Evolutionary conservation across 179 eudicot genomes (phyloP).

Genomic region (Corrigiola litoralis): DNA sequence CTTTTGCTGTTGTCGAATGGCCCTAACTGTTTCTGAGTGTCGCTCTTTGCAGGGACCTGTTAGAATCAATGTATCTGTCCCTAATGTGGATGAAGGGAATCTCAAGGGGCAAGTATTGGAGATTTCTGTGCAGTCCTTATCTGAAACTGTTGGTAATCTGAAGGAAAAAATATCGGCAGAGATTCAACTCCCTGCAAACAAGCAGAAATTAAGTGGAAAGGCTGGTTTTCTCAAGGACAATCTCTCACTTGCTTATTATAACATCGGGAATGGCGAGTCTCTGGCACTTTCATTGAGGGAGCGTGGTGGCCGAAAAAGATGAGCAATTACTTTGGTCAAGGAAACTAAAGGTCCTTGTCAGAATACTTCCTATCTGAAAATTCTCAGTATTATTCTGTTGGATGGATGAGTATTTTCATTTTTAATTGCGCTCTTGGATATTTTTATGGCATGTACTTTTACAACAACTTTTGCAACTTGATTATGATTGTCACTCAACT

Average conservation of each 20-base stretch:
- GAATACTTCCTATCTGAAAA: slow-evolving; percentile 23
- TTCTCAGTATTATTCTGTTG: slow-evolving; percentile 18
- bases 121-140: slow-evolving; percentile 66
- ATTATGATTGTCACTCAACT: slow-evolving; percentile 19
- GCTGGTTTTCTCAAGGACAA: slow-evolving; percentile 97
- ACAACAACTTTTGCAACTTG: slow-evolving; percentile 9
- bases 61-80: slow-evolving; percentile 62
- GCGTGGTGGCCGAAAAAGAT: slow-evolving; percentile 88
- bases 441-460: slow-evolving; percentile 24
- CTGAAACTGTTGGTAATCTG: slow-evolving; percentile 79
- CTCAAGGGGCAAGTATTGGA: slow-evolving; percentile 92
- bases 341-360: slow-evolving; percentile 26
- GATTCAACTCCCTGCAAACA: slow-evolving; percentile 92
- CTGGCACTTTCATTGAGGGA: slow-evolving; percentile 86
- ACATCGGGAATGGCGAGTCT: slow-evolving; percentile 63
- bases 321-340: slow-evolving; percentile 14
- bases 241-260: slow-evolving; percentile 87
- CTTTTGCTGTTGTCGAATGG: slow-evolving; percentile 5
- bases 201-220: slow-evolving; percentile 94
- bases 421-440: slow-evolving; percentile 24
- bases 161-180: slow-evolving; percentile 95
- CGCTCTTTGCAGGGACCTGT: slow-evolving; percentile 75
- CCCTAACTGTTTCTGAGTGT: slow-evolving; percentile 3
- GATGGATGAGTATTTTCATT: slow-evolving; percentile 15
- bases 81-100: slow-evolving; percentile 89